Evolutionary conservation across 495 filamentous ascomycete genomes (phyloP), one percentile per base, ranked within the genome.

Genomic region (Chaetomium fimeti): DNA sequence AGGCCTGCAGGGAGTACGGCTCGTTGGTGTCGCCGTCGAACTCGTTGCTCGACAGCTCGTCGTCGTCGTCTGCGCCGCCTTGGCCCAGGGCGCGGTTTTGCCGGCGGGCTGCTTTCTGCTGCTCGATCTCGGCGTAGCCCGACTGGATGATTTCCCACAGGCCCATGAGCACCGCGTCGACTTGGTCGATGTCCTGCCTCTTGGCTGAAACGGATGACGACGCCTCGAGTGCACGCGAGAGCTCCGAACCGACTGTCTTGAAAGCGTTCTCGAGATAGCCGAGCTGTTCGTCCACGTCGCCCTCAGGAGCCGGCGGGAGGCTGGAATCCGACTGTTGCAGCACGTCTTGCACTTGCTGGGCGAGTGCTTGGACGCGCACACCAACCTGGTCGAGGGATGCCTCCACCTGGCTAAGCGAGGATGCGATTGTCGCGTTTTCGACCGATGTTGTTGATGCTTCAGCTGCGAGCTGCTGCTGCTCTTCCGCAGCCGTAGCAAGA

Each of bases 111-210:
- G 74, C 74, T 64, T 85, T 86, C 66, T 79, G 78, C 65, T 82
- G 76, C 24, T 83, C 76, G 27, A 82, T 79, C 59, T 85, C 82
- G 57, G 86, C 83, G 59, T 88, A 85, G 36, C 83, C 86, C 18
- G 85, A 80, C 60, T 85, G 78, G 28, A 92, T 82, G 55, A 86
- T 89, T 47, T 88, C 85, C 90, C 90, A 93, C 25, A 93, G 75
- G n/a, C 85, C 84, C 62, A 77, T 82, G 42, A 92, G 77, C 6
- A 88, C 78, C 6, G 81, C 78, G 43, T 90, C 85, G 27, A 81
- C 84, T 61, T 87, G 83, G 38, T 83, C 81, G 16, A 74, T 72
- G 66, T 82, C 76, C 29, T 80, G 72, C 62, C 72, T 72, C 53
- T 67, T 62, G 58, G 71, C 43, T 2, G 70, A 70, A 7, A 66